phyloP scores from a whole-genome alignment of 208 protist genomes.

The Blastocrithidia nonstop region DNA sequence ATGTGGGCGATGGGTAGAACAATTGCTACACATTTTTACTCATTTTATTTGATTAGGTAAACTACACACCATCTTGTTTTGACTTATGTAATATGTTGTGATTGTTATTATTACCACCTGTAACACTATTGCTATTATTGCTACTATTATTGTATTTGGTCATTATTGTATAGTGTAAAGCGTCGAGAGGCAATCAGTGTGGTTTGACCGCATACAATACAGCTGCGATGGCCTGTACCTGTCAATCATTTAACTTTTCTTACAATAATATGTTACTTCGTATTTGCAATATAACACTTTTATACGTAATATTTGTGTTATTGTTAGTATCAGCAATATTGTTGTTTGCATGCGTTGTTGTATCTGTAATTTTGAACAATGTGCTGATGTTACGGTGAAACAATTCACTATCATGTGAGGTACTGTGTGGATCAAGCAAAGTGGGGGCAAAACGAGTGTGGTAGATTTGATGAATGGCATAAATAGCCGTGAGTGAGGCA shows the following conservation, averaged over 20 bases:
- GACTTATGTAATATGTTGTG: too few species aligned
- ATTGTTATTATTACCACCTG: neutral
- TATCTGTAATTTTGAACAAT: constrained; percentile 8
- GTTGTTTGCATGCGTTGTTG: neutral
- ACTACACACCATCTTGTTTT: too few species aligned
- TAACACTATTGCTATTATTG: neutral
- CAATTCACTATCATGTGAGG: constrained; percentile 9
- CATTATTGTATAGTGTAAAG: neutral
- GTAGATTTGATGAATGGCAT: constrained; percentile 29
- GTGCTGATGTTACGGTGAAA: constrained; percentile 14
- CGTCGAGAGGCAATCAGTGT: constrained; percentile 14
- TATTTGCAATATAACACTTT: too few species aligned
- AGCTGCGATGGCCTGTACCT: constrained; percentile 35
- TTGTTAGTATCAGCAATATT: neutral
- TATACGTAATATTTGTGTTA: too few species aligned
- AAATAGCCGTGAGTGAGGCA: too few species aligned
- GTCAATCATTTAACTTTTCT: constrained; percentile 40
- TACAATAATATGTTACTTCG: constrained; percentile 23
- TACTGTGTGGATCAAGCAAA: constrained; percentile 40
- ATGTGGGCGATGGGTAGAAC: neutral
- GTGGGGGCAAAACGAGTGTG: constrained; percentile 30
- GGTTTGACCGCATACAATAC: constrained; percentile 29
- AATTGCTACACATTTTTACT: neutral
- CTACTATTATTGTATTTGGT: constrained; percentile 1
- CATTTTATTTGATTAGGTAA: constrained; percentile 1